Conservation (phyloP, 2,329 filamentous ascomycete genomes). For the Fusarium sp. region DNA sequence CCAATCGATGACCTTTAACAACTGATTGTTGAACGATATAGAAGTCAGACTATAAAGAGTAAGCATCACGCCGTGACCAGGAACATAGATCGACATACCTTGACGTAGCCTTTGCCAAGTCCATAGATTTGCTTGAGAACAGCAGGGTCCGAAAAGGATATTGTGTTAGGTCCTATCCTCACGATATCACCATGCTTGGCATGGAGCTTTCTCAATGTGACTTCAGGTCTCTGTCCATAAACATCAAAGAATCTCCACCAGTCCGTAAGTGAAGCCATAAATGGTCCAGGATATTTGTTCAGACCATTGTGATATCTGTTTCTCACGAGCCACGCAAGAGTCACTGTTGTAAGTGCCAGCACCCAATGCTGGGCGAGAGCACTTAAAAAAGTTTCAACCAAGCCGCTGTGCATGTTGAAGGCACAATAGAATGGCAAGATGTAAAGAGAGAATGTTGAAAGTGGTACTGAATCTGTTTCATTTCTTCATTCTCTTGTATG, state of each 20-base stretch:
- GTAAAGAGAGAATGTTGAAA: constrained; percentile 9
- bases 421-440: background rate
- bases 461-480: background rate
- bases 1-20: constrained; percentile 73
- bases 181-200: constrained; percentile 79
- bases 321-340: constrained; percentile 28
- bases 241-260: constrained; percentile 82
- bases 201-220: constrained; percentile 75
- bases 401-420: constrained; percentile 44
- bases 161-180: constrained; percentile 76
- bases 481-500: background rate
- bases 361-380: constrained; percentile 41
- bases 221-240: constrained; percentile 71
- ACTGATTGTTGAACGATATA: constrained; percentile 83
- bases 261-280: constrained; percentile 72
- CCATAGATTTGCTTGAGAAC: constrained; percentile 84
- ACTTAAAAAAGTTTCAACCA: constrained; percentile 37
- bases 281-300: constrained; percentile 78
- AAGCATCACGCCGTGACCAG: constrained; percentile 54
- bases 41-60: constrained; percentile 73
- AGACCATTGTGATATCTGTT: constrained; percentile 65
- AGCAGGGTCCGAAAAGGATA: constrained; percentile 80
- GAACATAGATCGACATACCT: constrained; percentile 66
- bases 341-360: constrained; percentile 17
- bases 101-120: constrained; percentile 82